These are phyloP conservation scores for Sicyos baderoa DNA, from an alignment of 306 rosid species.

Conservation along the genomic window DNA sequence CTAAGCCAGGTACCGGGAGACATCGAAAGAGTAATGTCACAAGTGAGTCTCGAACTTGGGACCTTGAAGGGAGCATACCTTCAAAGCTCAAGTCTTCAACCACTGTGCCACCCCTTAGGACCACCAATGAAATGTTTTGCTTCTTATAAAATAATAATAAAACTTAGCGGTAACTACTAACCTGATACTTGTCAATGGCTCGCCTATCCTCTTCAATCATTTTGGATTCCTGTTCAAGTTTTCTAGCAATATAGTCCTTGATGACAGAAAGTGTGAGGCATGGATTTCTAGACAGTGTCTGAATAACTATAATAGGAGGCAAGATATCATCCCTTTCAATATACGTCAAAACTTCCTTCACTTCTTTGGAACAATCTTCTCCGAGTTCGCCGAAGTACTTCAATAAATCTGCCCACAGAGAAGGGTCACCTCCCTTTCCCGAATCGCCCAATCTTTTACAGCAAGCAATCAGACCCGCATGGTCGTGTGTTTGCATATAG, in stretches of 20 bases:
- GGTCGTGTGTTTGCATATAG: constrained; percentile 95
- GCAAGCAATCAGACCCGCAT: constrained; percentile 80
- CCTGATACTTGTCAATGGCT: constrained; percentile 92
- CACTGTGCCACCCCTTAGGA: too few relatives aligned
- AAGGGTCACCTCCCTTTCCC: constrained; percentile 86
- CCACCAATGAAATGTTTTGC: too few relatives aligned
- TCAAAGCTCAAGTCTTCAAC: too few relatives aligned
- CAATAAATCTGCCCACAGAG: constrained; percentile 92
- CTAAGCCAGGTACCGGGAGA: too few relatives aligned
- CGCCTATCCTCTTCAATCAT: constrained; percentile 83
- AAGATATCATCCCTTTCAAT: constrained; percentile 88
- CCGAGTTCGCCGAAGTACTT: constrained; percentile 98
- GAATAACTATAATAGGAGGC: constrained; percentile 93
- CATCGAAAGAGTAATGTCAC: too few relatives aligned
- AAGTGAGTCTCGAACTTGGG: too few relatives aligned
- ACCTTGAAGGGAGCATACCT: too few relatives aligned
- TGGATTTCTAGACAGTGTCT: constrained; percentile 76
- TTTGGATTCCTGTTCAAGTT: constrained; percentile 91
- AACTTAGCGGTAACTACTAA: constrained; percentile 18
- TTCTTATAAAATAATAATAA: too few relatives aligned
- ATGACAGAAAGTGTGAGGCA: constrained; percentile 90
- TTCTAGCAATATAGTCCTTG: constrained; percentile 89
- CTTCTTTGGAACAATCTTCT: constrained; percentile 97
- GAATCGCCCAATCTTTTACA: constrained; percentile 90
- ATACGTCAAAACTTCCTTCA: constrained; percentile 85